phyloP scores from a whole-genome alignment of 352 stramenopile genomes.

The Elongisporangium undulatum region DNA sequence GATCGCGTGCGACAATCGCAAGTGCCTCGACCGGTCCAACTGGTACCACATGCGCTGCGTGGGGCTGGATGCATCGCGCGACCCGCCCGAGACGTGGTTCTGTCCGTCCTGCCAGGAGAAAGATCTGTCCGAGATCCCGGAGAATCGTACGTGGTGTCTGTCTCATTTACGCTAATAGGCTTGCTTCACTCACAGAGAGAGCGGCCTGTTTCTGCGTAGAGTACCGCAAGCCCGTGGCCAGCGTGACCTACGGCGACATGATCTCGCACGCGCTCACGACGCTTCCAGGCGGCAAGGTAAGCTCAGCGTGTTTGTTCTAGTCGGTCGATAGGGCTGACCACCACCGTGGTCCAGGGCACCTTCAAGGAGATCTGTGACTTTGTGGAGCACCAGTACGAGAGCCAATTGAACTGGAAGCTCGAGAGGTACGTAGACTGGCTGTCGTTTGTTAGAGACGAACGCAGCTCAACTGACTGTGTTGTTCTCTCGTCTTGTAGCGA shows the following conservation, averaged over 20 bases:
- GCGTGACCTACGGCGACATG: conserved; percentile 87
- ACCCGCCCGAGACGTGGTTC: conserved; percentile 72
- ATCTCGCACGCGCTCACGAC: conserved; percentile 77
- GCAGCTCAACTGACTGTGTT: conserved; percentile 6
- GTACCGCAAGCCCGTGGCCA: conserved; percentile 76
- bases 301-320: conserved; percentile 1
- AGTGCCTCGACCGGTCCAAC: conserved; percentile 71
- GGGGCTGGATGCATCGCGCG: conserved; percentile 35
- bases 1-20: conserved; percentile 84
- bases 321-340: conserved; percentile 3
- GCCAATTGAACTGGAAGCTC: conserved; percentile 89
- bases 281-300: conserved; percentile 61
- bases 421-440: conserved; percentile 43
- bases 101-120: conserved; percentile 58
- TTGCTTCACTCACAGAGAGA: too few relatives aligned
- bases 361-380: conserved; percentile 91
- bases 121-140: conserved; percentile 46
- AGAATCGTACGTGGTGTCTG: conserved; percentile 59
- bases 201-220: conserved; percentile 21
- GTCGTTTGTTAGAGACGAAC: conserved; percentile 2
- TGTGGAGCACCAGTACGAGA: conserved; percentile 83
- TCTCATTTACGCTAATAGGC: not conserved
- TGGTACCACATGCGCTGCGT: conserved; percentile 84
- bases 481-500: conserved; percentile 30
- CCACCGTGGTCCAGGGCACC: conserved; percentile 33